phyloP scores from a whole-genome alignment of 2,329 filamentous ascomycete genomes.

The Allantophomopsis lycopodina region DNA sequence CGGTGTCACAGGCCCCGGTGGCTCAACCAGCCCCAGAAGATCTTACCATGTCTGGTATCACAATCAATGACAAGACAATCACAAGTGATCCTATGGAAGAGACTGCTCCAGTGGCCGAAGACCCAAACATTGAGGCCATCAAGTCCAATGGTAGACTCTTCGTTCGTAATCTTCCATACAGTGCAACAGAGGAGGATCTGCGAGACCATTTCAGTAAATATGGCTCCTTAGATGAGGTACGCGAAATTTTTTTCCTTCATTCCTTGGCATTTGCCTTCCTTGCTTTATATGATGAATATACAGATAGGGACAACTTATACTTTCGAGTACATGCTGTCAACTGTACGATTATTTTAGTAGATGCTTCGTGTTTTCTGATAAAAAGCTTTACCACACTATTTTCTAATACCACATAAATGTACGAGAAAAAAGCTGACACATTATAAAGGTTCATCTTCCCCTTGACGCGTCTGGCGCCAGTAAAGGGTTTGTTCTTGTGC shows the following conservation, averaged over 20 bases:
- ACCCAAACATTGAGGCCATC: conserved; percentile 41
- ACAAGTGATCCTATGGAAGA: conserved; percentile 2
- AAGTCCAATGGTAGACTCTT: conserved; percentile 68
- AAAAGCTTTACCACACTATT: conserved; percentile 16
- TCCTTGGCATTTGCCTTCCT: conserved; percentile 8
- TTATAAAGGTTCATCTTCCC: conserved; percentile 68
- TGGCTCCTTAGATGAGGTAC: conserved; percentile 78
- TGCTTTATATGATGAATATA: conserved; percentile 74
- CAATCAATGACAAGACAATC: conserved; percentile 1
- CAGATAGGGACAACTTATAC: conserved; percentile 99
- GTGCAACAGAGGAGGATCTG: conserved; percentile 64
- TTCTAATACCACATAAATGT: conserved; percentile 3
- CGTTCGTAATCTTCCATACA: conserved; percentile 78
- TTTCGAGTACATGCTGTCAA: conserved; percentile 74
- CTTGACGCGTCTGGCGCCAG: conserved; percentile 57
- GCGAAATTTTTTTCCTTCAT: conserved; percentile 19
- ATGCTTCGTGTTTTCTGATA: conserved; percentile 87
- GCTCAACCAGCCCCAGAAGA: conserved; percentile 4
- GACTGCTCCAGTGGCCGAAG: conserved; percentile 5
- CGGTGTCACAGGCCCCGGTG: conserved; percentile 3
- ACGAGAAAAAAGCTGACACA: conserved; percentile 25
- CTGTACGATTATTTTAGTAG: conserved; percentile 99
- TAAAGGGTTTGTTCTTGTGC: conserved; percentile 85
- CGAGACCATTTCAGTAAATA: conserved; percentile 56
- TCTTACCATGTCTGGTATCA: no score